A percentile compares a stretch with the other conserved stretches of the same genome.
phyloP scores from a whole-genome alignment of 1,284 basidiomycete species.

The Trametes sp. region DNA sequence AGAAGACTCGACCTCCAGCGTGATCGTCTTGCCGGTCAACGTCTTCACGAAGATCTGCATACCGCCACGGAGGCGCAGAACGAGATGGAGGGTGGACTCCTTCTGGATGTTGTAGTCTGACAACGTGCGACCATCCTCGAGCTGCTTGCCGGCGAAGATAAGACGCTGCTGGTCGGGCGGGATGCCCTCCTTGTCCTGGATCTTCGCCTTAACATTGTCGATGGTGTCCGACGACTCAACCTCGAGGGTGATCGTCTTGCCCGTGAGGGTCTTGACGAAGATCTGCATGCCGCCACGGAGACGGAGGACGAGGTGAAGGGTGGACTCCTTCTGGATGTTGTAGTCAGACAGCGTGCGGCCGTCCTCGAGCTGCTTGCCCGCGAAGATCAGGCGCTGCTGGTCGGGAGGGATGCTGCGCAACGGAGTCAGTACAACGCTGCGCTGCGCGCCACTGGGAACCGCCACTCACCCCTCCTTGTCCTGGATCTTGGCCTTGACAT shows the following conservation, averaged over 20 bases:
- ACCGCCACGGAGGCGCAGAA: constrained; percentile 87
- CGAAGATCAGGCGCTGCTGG: constrained; percentile 83
- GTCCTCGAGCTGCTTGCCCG: constrained; percentile 79
- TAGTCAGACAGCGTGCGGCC: constrained; percentile 77
- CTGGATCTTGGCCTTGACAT: constrained; percentile 82
- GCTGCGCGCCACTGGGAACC: background rate
- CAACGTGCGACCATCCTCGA: constrained; percentile 83
- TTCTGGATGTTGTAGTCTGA: constrained; percentile 87
- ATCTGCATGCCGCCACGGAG: constrained; percentile 81
- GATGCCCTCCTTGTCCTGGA: constrained; percentile 66
- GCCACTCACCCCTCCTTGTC: constrained; percentile 73
- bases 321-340: constrained; percentile 77
- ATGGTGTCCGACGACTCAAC: constrained; percentile 61
- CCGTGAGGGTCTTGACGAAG: constrained; percentile 72
- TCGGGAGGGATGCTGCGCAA: constrained; percentile 72
- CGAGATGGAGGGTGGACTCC: constrained; percentile 84
- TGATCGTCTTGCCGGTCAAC: constrained; percentile 94
- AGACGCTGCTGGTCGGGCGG: constrained; percentile 88
- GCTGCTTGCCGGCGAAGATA: constrained; percentile 91
- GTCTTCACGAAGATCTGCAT: constrained; percentile 93
- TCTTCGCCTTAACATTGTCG: constrained; percentile 63
- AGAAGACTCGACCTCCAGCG: constrained; percentile 90
- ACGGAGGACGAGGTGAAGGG: constrained; percentile 53
- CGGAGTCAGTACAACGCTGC: constrained; percentile 8
- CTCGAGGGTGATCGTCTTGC: constrained; percentile 60